Conservation (phyloP, 2,329 filamentous ascomycete genomes). For the Diplocarpon mali region DNA sequence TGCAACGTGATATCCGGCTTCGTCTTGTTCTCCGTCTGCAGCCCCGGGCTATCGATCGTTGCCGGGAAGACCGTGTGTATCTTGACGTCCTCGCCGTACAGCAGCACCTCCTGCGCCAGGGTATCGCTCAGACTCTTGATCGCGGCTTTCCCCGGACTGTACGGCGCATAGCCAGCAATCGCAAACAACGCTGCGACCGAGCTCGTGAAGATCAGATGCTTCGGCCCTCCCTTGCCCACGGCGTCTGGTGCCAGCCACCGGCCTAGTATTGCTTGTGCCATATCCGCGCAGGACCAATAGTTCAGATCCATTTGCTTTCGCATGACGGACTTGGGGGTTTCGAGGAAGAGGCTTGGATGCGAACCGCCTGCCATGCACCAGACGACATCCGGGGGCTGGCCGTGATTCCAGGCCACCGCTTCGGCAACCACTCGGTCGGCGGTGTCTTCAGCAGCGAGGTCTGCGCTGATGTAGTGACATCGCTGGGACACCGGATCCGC, state of each 20-base stretch:
- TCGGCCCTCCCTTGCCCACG: conserved; percentile 38
- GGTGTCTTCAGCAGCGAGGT: conserved; percentile 62
- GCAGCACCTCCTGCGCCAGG: conserved; percentile 68
- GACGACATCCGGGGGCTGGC: conserved; percentile 65
- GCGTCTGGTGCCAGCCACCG: conserved; percentile 54
- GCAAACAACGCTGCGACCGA: conserved; percentile 66
- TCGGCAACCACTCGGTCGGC: conserved; percentile 59
- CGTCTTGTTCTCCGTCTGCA: conserved; percentile 60
- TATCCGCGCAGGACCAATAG: conserved; percentile 78
- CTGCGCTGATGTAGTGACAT: conserved; percentile 75
- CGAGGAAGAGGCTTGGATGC: conserved; percentile 65
- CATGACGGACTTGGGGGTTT: conserved; percentile 55
- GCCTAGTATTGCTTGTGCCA: conserved; percentile 68
- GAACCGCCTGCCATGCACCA: conserved; percentile 81
- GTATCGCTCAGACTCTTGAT: conserved; percentile 75
- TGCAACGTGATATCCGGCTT: conserved; percentile 74
- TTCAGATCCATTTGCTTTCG: conserved; percentile 83
- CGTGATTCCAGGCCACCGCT: conserved; percentile 68
- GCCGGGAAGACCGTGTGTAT: conserved; percentile 78
- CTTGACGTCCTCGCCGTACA: conserved; percentile 76
- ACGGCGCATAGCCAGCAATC: conserved; percentile 71
- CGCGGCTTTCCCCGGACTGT: conserved; percentile 76
- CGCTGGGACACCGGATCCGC: conserved; percentile 55
- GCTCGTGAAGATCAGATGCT: conserved; percentile 82
- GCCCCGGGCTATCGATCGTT: conserved; percentile 67